Evolutionary conservation across 2,329 filamentous ascomycete genomes (phyloP), one percentile per base, ranked within the genome.

Genomic region (Celoporthe dispersa): DNA sequence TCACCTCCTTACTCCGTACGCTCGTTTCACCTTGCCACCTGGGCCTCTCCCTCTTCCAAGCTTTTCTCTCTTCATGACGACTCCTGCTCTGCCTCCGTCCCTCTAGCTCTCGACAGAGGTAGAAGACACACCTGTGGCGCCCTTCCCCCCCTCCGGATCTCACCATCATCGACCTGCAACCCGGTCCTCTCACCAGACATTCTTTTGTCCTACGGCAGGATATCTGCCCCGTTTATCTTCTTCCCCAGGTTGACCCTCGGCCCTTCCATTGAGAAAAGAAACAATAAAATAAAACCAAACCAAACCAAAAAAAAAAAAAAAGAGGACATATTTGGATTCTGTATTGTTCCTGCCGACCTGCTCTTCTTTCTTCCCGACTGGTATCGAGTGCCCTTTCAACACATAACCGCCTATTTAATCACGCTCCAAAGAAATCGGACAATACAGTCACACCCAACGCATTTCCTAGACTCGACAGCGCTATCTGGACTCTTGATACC

Each of bases 181-280:
- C 28, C 28, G 62, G 69, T 51, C 60, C 8, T 39, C 53, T 22
- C 71, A 61, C 44, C 68, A 55, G 37, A 55, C 67, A 31, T 70
- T 37, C 16, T 41, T 41, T 65, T 51, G 64, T 31, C 64, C 67
- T 44, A 70, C 65, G 61, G 60, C 25, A 51, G 55, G 68, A 62
- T 66, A n/a, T 48, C n/a, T 73, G 78, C 78, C 71, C 70, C 74
- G 84, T 81, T 75, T 62, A 64, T 73, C 71, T 85, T 85, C 83
- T 79, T 82, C 22, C 82, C 83, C 84, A 84, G 86, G 86, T 88
- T 87, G 86, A 88, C 81, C 85, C 86, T 88, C 79, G 85, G 85
- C 82, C 69, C 71, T 76, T 76, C 76, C 74, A 48, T 48, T 48
- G 44, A 48, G 44, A 48, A 19, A 48, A 48, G 14, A 6, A 41